Base-by-base conservation (phyloP, 2,329 filamentous ascomycete genomes). In the Mycogone perniciosa region DNA sequence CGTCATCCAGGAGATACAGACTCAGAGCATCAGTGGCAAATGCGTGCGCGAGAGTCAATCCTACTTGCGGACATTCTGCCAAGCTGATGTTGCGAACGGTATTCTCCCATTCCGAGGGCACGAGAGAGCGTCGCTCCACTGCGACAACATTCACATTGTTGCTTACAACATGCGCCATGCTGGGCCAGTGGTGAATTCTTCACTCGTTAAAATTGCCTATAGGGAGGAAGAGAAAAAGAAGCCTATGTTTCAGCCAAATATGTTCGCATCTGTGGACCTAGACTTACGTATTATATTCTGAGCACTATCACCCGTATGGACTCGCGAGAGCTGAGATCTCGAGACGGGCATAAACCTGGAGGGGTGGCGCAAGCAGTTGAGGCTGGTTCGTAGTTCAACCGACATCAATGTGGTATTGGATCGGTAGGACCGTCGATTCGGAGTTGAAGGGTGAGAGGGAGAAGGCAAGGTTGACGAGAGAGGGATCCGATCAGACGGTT, bases 1-100 rank as follows among this genome's bases (percentile, higher is more conserved):
- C 81, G 42, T 83, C 81, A 62, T 88, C 81, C 60, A 91, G 75
- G 61, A 89, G 82, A 70, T 92, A 93, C 65, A 80, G 76, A 55
- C 84, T 82, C 56, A 89, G 78, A 52, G 87, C 80, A 66, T 93
- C 88, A 54, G 82, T 74, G 52, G 80, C 83, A 71, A 95, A 93
- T 56, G 88, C 85, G 64, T 89, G 82, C 43, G 88, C 85, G 58
- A 95, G 79, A 61, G 84, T 84, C 34, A 79, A 72, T 29, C 84
- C 86, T 31, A 86, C 88, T 64, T 82, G 79, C 64, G 83, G 82
- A 72, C 82, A 86, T 70, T 91, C 86, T 51, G 76, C 71, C 62
- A 84, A 77, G 56, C 73, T 72, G 57, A 91, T 72, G 53, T 78
- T 67, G 56, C 87, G 85, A 59, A 89, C 77, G 46, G 72, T 68